Evolutionary conservation across 2,329 filamentous ascomycete genomes (phyloP), one percentile per base, ranked within the genome.

Genomic region (Colletotrichum gigasporum): DNA sequence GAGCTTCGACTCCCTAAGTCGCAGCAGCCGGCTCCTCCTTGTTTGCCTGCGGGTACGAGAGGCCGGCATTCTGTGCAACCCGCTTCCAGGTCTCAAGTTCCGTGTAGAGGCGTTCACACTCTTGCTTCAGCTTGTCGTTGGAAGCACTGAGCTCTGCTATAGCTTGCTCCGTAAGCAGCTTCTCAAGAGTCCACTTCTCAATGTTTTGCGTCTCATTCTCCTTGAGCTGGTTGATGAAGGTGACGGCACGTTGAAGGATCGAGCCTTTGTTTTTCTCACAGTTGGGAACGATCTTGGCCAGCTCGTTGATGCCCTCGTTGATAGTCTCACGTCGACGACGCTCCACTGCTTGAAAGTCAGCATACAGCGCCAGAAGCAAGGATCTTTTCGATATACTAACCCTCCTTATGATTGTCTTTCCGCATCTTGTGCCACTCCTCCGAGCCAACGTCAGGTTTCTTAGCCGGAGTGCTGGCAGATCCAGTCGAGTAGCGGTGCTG

Each of bases 231-330:
- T 90, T 91, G 75, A 99, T 98, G 81, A 97, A 98, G 68, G 93
- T 90, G 9, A 97, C 95, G 0, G 96, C 94, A 32, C 95, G 92
- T 75, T 96, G 92, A 35, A 99, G 83, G 68, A 99, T 98, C 2
- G 94, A 96, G 1, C 96, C 96, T 80, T 99, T 99, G 83, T 99
- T 98, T 85, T 98, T 99, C 79, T 99, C 96, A 73, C 95, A 97
- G 12, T 94, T 94, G 0, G 96, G 96, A 0, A 99, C 96, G 69
- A 99, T 97, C 81, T 97, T 98, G 70, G 95, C 93, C 28, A 99
- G 87, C 78, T 98, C 96, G 74, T 97, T 98, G 71, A 99, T 99
- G 51, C 96, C 96, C 79, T 99, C 96, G 70, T 99, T 99, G 76
- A 99, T 99, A 0, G 96, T 97, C 79, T 99, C 96, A 68, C 96